These are phyloP conservation scores for Rhizopus sp. DNA, from an alignment of 371 early-diverging fungal species.

Conservation along the genomic window DNA sequence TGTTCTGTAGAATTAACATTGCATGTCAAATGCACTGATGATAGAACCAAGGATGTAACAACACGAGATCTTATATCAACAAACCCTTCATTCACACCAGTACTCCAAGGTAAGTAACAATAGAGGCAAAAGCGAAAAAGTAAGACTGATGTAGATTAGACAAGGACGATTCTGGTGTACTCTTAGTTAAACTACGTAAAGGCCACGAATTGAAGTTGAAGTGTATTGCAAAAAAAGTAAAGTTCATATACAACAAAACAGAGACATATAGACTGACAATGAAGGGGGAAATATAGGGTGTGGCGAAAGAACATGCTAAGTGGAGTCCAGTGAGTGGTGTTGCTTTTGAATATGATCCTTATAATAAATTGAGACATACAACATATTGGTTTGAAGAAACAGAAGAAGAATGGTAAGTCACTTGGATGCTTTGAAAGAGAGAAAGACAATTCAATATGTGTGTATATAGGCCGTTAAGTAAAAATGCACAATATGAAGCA, in stretches of 20 bases:
- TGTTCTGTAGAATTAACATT: conserved; percentile 92
- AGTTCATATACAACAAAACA: too few species aligned
- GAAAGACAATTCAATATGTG: background rate
- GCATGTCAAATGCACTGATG: conserved; percentile 82
- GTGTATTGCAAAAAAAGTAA: conserved; percentile 83
- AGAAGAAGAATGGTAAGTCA: conserved; percentile 78
- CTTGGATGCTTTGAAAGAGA: background rate
- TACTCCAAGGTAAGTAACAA: conserved; percentile 56
- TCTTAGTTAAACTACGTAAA: conserved; percentile 91
- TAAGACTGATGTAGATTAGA: conserved; percentile 18
- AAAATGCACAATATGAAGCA: conserved; percentile 73
- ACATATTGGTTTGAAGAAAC: conserved; percentile 95
- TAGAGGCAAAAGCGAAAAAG: background rate
- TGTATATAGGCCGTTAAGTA: conserved; percentile 63
- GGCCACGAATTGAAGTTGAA: conserved; percentile 91
- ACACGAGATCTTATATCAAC: conserved; percentile 80
- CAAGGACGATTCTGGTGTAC: conserved; percentile 75
- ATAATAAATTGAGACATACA: conserved; percentile 93
- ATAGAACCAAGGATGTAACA: conserved; percentile 79
- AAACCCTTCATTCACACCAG: conserved; percentile 80
- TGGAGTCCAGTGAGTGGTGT: conserved; percentile 97
- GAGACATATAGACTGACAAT: background rate
- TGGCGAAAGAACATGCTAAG: conserved; percentile 98
- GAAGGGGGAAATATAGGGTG: conserved; percentile 61
- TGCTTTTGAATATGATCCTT: conserved; percentile 97